Evolutionary conservation across 352 stramenopile species (phyloP).

Genomic region (Phytophthora pinifolia): DNA sequence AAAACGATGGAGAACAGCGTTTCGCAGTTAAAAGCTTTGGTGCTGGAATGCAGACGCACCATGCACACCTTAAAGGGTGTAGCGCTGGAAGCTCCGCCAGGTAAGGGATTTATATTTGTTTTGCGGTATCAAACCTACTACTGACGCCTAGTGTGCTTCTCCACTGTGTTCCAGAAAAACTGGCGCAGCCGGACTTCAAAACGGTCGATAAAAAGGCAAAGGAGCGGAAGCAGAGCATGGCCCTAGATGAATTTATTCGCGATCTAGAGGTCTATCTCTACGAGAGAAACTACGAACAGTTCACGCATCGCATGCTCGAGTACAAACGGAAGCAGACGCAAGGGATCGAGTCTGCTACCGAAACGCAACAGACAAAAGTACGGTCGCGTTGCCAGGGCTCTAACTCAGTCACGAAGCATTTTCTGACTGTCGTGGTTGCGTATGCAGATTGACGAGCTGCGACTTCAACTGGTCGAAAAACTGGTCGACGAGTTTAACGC

Average conservation of each 20-base stretch:
- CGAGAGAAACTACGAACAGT: conserved; percentile 66
- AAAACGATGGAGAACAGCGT: conserved; percentile 87
- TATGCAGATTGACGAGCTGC: conserved; percentile 49
- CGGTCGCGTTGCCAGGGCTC: background rate
- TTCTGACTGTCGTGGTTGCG: background rate
- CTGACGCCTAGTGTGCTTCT: background rate
- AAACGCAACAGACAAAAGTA: conserved; percentile 48
- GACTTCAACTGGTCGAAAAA: conserved; percentile 53
- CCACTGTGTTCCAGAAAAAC: conserved; percentile 36
- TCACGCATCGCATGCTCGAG: conserved; percentile 52
- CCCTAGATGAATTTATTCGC: conserved; percentile 59
- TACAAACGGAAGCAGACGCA: conserved; percentile 49
- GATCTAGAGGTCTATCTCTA: conserved; percentile 70
- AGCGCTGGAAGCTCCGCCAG: conserved; percentile 42
- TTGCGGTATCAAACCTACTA: background rate
- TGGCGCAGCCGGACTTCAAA: conserved; percentile 35
- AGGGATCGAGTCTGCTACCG: conserved; percentile 35
- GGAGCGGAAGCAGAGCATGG: conserved; percentile 47
- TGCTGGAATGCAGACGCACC: conserved; percentile 76
- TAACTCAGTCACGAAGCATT: too few relatives aligned
- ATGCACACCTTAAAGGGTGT: conserved; percentile 57
- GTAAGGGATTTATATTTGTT: conserved; percentile 20
- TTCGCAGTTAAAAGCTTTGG: conserved; percentile 71
- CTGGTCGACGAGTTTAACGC: conserved; percentile 78
- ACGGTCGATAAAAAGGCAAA: conserved; percentile 49